A percentile compares a stretch with the other conserved stretches of the same genome.
phyloP scores from a whole-genome alignment of 441 rosid species.

The Kokia cookei region DNA sequence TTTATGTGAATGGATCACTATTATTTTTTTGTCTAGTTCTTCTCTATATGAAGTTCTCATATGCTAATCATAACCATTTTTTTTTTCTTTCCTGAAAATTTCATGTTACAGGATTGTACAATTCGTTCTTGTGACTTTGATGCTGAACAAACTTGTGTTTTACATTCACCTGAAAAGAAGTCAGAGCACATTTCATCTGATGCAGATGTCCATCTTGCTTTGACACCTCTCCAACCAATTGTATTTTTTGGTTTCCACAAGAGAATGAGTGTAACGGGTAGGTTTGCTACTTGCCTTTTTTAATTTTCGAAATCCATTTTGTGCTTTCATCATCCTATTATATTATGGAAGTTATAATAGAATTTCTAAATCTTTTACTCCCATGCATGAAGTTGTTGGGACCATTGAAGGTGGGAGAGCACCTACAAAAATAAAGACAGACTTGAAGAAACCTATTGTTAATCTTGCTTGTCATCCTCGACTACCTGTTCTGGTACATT shows the following conservation, averaged over 20 bases:
- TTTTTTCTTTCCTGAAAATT: background rate
- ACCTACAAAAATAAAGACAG: constrained; percentile 95
- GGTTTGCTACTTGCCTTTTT: constrained; percentile 5
- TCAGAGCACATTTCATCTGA: constrained; percentile 70
- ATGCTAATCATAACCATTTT: background rate
- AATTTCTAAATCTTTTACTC: constrained; percentile 10
- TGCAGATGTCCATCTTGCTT: constrained; percentile 92
- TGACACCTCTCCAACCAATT: constrained; percentile 95
- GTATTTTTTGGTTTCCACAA: constrained; percentile 93
- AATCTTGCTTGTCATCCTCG: constrained; percentile 99
- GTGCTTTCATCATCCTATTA: background rate
- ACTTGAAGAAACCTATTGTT: constrained; percentile 94
- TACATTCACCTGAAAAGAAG: constrained; percentile 97
- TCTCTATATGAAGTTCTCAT: background rate
- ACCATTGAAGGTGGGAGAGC: constrained; percentile 96
- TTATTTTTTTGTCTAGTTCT: background rate
- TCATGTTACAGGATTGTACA: constrained; percentile 76
- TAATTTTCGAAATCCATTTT: background rate
- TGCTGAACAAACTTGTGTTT: constrained; percentile 85
- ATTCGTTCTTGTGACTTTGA: constrained; percentile 96
- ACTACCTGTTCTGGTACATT: constrained; percentile 81
- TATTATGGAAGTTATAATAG: constrained; percentile 3
- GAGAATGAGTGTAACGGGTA: constrained; percentile 98
- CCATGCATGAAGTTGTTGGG: constrained; percentile 80
- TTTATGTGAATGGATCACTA: background rate